These are phyloP conservation scores for Eucalyptus shirleyi DNA, from an alignment of 345 rosid genomes.

Conservation along the genomic window DNA sequence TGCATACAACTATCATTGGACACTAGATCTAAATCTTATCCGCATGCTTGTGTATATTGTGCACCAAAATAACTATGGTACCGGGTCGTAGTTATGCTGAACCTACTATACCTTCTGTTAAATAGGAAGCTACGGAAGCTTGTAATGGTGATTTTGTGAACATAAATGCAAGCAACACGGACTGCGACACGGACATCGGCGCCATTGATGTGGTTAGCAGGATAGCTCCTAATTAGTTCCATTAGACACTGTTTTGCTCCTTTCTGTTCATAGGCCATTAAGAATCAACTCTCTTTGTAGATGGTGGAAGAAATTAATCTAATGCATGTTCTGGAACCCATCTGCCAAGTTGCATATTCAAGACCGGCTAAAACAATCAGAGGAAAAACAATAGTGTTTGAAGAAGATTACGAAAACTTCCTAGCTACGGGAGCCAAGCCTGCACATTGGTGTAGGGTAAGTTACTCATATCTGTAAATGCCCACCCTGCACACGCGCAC, in stretches of 20 bases:
- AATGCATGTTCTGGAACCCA: slow-evolving; percentile 18
- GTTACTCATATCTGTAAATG: background rate
- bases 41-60: background rate
- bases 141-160: slow-evolving; percentile 13
- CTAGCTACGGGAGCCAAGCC: background rate
- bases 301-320: slow-evolving; percentile 12
- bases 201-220: slow-evolving; percentile 3
- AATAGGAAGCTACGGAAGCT: background rate
- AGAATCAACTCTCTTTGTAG: background rate
- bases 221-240: background rate
- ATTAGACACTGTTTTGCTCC: background rate
- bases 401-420: slow-evolving; percentile 1
- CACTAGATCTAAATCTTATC: background rate
- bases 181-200: background rate
- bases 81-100: background rate
- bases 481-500: background rate
- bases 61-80: background rate
- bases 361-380: background rate
- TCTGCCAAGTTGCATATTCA: slow-evolving; percentile 10
- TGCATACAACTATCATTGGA: background rate
- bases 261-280: background rate
- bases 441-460: slow-evolving; percentile 22
- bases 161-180: slow-evolving; percentile 6
- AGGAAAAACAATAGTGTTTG: slow-evolving; percentile 5
- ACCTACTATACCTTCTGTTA: background rate